phyloP scores from a whole-genome alignment of 331 rosid genomes.

The Pyrus hybrid region DNA sequence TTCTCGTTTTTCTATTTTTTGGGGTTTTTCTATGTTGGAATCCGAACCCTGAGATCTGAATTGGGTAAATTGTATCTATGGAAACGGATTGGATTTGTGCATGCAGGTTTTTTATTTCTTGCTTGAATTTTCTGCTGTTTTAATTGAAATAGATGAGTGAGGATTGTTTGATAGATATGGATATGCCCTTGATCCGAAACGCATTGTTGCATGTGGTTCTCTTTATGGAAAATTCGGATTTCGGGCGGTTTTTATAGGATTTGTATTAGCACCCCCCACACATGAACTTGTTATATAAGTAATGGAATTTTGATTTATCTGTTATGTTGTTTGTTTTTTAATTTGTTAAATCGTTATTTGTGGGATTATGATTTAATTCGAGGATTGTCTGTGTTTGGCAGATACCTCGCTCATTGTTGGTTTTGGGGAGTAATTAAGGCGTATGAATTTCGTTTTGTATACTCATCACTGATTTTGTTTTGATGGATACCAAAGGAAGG shows the following conservation, averaged over 20 bases:
- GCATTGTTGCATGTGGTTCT: slow-evolving; percentile 28
- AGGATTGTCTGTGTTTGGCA: background rate
- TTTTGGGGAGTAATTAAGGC: slow-evolving; percentile 8
- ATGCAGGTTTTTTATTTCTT: background rate
- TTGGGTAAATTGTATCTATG: background rate
- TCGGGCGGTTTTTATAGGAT: background rate
- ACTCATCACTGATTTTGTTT: slow-evolving; percentile 3
- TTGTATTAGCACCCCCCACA: background rate
- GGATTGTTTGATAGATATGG: background rate
- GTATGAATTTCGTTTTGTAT: background rate
- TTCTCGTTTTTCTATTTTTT: background rate
- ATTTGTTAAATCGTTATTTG: slow-evolving; percentile 8
- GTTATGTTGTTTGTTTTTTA: background rate
- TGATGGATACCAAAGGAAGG: slow-evolving; percentile 18
- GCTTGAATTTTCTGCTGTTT: background rate
- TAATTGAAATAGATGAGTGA: slow-evolving; percentile 2
- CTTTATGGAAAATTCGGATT: slow-evolving; percentile 7
- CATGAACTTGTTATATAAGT: background rate
- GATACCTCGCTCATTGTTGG: background rate
- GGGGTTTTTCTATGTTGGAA: background rate
- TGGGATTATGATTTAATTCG: slow-evolving; percentile 16
- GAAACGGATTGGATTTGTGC: background rate
- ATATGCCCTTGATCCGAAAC: slow-evolving; percentile 10
- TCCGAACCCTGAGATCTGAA: slow-evolving; percentile 21
- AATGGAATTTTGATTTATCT: background rate